phyloP scores from a whole-genome alignment of 2,329 filamentous ascomycete species.

The Stemphylium beticola region DNA sequence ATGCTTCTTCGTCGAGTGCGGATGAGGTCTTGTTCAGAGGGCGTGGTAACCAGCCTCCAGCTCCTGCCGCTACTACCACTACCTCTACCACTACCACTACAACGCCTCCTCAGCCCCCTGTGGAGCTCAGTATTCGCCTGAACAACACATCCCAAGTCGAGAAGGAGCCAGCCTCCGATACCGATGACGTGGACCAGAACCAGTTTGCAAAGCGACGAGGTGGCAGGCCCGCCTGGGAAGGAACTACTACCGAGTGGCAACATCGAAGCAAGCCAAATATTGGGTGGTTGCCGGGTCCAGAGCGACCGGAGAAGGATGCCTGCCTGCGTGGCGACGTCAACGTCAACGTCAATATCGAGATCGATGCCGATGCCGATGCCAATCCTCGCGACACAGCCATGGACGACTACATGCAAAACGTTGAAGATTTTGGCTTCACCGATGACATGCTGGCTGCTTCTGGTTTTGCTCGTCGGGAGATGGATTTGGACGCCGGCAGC shows the following conservation, averaged over 20 bases:
- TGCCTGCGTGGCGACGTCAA: slow-evolving; percentile 26
- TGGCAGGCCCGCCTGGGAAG: slow-evolving; percentile 40
- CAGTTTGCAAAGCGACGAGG: slow-evolving; percentile 34
- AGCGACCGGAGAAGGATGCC: slow-evolving; percentile 30
- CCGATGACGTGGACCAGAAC: slow-evolving; percentile 29
- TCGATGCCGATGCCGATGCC: slow-evolving; percentile 6
- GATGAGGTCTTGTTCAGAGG: slow-evolving; percentile 66
- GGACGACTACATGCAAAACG: slow-evolving; percentile 75
- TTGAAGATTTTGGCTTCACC: slow-evolving; percentile 56
- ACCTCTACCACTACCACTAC: not conserved
- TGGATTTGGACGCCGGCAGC: slow-evolving; percentile 41
- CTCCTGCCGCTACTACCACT: slow-evolving; percentile 1
- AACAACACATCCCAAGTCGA: slow-evolving; percentile 1
- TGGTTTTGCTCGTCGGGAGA: slow-evolving; percentile 40
- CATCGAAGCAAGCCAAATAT: slow-evolving; percentile 45
- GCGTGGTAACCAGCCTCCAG: slow-evolving; percentile 21
- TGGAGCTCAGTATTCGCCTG: slow-evolving; percentile 16
- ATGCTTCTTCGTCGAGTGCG: slow-evolving; percentile 44
- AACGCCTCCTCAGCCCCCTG: slow-evolving; percentile 1
- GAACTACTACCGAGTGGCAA: slow-evolving; percentile 38
- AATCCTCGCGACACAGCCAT: slow-evolving; percentile 51
- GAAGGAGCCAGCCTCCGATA: slow-evolving; percentile 28
- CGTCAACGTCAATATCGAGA: no score
- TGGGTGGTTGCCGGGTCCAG: slow-evolving; percentile 40
- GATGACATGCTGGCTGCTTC: slow-evolving; percentile 34